phyloP scores from a whole-genome alignment of 2,329 filamentous ascomycete species.

The Neopestalotiopsis sp. region DNA sequence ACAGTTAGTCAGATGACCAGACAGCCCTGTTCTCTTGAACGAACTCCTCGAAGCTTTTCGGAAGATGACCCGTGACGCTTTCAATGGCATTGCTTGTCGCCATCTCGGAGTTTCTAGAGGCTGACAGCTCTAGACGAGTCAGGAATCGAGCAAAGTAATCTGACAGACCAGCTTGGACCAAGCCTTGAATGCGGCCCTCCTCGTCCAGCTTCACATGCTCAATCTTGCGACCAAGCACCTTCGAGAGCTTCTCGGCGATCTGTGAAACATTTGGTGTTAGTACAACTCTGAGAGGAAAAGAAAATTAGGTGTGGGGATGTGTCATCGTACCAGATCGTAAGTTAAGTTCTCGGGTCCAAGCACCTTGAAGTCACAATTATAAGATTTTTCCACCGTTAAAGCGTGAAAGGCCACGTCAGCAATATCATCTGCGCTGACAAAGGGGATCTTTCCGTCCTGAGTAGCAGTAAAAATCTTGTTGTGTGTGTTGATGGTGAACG shows the following conservation, averaged over 20 bases:
- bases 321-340: conserved; percentile 17
- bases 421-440: conserved; percentile 29
- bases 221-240: conserved; percentile 28
- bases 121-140: conserved; percentile 25
- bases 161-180: conserved; percentile 24
- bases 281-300: not conserved
- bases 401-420: conserved; percentile 27
- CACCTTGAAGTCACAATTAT: conserved; percentile 27
- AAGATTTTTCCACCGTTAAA: conserved; percentile 28
- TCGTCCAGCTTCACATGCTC: conserved; percentile 30
- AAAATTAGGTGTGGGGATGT: not conserved
- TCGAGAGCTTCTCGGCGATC: conserved; percentile 29
- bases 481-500: conserved; percentile 25
- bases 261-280: conserved; percentile 1
- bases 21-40: not conserved
- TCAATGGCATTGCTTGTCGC: conserved; percentile 24
- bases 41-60: conserved; percentile 24
- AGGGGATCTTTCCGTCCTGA: conserved; percentile 28
- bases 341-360: conserved; percentile 28
- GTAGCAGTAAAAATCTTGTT: conserved; percentile 28
- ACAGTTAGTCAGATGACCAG: not conserved
- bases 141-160: conserved; percentile 27
- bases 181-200: conserved; percentile 21
- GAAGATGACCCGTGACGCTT: conserved; percentile 26
- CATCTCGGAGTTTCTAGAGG: conserved; percentile 25